These are phyloP conservation scores for Syncephalastrum monosporum DNA, from an alignment of 371 early-diverging fungal species.

Conservation along the genomic window DNA sequence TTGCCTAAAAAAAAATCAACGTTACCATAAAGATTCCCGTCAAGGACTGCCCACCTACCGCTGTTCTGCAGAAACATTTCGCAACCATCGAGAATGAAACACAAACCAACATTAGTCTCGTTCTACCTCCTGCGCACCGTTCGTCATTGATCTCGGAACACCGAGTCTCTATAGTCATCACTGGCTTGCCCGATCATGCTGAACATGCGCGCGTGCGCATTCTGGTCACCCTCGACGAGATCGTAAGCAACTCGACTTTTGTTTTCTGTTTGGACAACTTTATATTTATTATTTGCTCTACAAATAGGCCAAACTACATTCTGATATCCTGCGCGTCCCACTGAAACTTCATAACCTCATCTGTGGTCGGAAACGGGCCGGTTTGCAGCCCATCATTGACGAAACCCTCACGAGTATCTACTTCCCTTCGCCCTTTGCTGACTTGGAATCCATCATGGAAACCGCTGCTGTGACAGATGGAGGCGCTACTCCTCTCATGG, in stretches of 20 bases:
- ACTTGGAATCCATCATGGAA: slow-evolving; percentile 16
- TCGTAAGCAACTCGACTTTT: slow-evolving; percentile 21
- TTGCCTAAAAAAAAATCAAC: slow-evolving; percentile 17
- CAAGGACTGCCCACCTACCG: slow-evolving; percentile 30
- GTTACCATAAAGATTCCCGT: slow-evolving; percentile 41
- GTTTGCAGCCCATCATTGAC: slow-evolving; percentile 69
- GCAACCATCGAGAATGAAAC: slow-evolving; percentile 44
- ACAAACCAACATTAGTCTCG: slow-evolving; percentile 27
- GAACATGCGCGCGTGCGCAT: slow-evolving; percentile 41
- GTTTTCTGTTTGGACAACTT: slow-evolving; percentile 4
- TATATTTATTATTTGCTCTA: slow-evolving; percentile 1
- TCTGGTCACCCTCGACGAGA: slow-evolving; percentile 43
- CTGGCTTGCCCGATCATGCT: slow-evolving; percentile 42
- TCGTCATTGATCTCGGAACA: slow-evolving; percentile 41
- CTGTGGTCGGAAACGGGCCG: slow-evolving; percentile 72
- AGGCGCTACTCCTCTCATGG: slow-evolving; percentile 13
- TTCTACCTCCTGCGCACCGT: slow-evolving; percentile 25
- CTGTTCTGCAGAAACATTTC: slow-evolving; percentile 18
- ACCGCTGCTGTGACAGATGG: slow-evolving; percentile 10
- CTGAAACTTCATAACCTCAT: slow-evolving; percentile 60
- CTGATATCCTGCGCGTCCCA: slow-evolving; percentile 26
- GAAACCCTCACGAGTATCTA: slow-evolving; percentile 77
- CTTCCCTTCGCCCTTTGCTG: slow-evolving; percentile 64
- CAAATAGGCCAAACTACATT: slow-evolving; percentile 18
- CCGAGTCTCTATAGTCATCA: slow-evolving; percentile 34